Percentiles rank a stretch among this genome's conserved stretches.
phyloP scores from a whole-genome alignment of 257 asterid species.

The Solanum stenotomum region DNA sequence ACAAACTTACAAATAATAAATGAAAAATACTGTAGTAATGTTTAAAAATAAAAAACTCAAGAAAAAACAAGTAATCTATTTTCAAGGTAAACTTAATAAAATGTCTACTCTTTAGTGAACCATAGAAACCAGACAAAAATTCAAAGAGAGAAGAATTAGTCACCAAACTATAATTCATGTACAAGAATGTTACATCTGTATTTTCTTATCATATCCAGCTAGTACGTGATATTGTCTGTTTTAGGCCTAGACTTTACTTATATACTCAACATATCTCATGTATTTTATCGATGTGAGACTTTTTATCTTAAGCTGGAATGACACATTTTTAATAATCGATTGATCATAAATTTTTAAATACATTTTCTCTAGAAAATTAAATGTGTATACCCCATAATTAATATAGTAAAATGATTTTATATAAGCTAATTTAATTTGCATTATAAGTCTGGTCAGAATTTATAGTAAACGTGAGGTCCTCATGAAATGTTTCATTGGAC shows the following conservation, averaged over 20 bases:
- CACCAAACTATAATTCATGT: neutral
- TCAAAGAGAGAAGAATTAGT: neutral
- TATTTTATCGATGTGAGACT: no score
- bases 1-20: neutral
- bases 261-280: neutral
- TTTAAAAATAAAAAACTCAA: neutral
- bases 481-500: neutral
- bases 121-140: neutral
- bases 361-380: no score
- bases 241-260: no score
- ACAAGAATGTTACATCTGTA: neutral
- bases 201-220: no score
- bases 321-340: no score
- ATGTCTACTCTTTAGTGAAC: neutral
- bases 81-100: neutral
- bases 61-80: neutral
- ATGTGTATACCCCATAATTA: neutral
- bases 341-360: no score
- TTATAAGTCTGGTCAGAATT: neutral
- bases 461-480: neutral
- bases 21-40: neutral
- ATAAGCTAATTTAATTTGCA: no score
- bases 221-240: no score
- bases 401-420: neutral
- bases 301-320: neutral